Evolutionary conservation across 2,329 filamentous ascomycete species (phyloP), one percentile per base, ranked within the genome.

Genomic region (Trichoderma atroviride): DNA sequence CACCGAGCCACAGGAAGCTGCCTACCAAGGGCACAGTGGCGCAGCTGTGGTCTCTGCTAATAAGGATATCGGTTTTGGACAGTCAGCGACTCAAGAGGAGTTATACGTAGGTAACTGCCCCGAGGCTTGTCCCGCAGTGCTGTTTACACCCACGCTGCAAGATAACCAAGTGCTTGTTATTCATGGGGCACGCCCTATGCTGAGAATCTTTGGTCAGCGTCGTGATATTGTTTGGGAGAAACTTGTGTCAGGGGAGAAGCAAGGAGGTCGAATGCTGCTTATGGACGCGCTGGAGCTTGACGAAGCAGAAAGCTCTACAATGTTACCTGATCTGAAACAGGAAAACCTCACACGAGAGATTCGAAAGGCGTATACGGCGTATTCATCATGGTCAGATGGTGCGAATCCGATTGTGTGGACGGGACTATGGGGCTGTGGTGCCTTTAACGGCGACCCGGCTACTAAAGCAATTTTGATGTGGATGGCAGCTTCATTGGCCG

Each of bases 271-370:
- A 5, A 76, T 80, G 64, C 69, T 80, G 6, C 77, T 80, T 40
- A 79, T 81, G 79, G 79, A 80, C 40, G 78, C 78, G 0, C 69
- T 81, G 6, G 79, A 80, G 68, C 75, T 80, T 60, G 78, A 80
- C 55, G 73, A 76, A 70, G 68, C 72, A 1, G 71, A 74, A 4
- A 62, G 69, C 13, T 68, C 50, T 1, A 40, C 71, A 13, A 47
- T 50, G 5, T 56, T 79, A 6, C 74, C 76, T 2, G 79, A 81
- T 59, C 59, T 80, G 4, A 29, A 69, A 2, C 71, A 69, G 0
- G 60, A 68, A 1, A 76, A 76, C 52, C 70, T 79, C 1, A 70
- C 76, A 2, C 73, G 78, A 9, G 79, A 81, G 68, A 69, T 79
- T 0, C 52, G 27, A 4, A 80, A 80, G 40, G 76, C 78, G 0